A percentile compares a stretch with the other conserved stretches of the same genome.
Conservation (phyloP, 768 basidiomycete genomes). For the Suillus subaureus region DNA sequence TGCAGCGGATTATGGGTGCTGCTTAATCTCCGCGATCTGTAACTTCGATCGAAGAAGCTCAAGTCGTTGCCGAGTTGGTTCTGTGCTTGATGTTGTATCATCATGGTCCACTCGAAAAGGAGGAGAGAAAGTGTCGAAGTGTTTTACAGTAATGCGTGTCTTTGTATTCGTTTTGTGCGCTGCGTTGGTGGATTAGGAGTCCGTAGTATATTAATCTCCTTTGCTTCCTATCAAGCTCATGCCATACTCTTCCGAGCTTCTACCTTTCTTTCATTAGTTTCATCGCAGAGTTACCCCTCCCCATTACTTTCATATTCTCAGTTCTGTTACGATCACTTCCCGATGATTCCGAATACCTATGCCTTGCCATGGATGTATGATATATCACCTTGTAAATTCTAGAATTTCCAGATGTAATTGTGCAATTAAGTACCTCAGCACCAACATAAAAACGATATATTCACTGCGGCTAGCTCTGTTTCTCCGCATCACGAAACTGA, state of each 20-base stretch:
- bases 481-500: neutral
- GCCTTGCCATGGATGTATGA: neutral
- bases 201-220: neutral
- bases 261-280: neutral
- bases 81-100: neutral
- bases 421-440: too few relatives aligned
- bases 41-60: neutral
- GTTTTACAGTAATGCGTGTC: neutral
- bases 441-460: neutral
- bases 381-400: neutral
- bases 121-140: neutral
- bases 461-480: neutral
- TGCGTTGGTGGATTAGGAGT: neutral
- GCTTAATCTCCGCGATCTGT: neutral
- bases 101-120: neutral
- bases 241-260: neutral
- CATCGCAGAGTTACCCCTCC: neutral
- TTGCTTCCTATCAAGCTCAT: neutral
- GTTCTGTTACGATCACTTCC: neutral
- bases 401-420: neutral
- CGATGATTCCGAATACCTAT: neutral
- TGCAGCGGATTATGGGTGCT: slow-evolving; percentile 31
- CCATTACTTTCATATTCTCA: too few relatives aligned
- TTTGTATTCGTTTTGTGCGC: neutral
- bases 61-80: neutral